Percentiles rank a stretch among this genome's conserved stretches.
Conservation (phyloP, 768 basidiomycete species). For the Pisolithus microcarpus region DNA sequence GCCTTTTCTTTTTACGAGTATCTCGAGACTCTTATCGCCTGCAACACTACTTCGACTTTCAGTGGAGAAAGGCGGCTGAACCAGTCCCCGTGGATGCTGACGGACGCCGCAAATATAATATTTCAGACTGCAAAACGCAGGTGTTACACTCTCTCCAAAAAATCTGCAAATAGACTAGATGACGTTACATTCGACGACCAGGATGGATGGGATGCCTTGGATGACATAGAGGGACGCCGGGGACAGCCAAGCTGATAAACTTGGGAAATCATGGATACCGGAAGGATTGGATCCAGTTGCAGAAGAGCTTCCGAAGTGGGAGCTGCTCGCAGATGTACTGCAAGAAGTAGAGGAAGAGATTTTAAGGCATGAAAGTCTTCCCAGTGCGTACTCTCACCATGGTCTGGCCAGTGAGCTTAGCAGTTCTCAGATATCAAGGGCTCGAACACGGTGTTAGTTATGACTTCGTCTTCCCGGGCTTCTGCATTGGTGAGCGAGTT, state of each 20-base stretch:
- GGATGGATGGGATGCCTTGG: conserved; percentile 69
- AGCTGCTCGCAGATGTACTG: conserved; percentile 72
- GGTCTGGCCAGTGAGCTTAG: neutral
- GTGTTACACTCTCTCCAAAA: conserved; percentile 56
- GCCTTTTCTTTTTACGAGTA: conserved; percentile 86
- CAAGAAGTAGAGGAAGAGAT: conserved; percentile 89
- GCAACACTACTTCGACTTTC: conserved; percentile 39
- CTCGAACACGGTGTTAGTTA: conserved; percentile 75
- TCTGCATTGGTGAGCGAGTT: conserved; percentile 74
- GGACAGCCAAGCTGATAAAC: conserved; percentile 3
- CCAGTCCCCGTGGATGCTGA: conserved; percentile 85
- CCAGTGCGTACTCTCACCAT: conserved; percentile 7
- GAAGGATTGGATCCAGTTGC: conserved; percentile 76
- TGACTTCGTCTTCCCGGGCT: conserved; percentile 77
- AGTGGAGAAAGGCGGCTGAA: conserved; percentile 55
- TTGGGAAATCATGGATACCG: conserved; percentile 52
- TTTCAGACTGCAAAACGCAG: conserved; percentile 73
- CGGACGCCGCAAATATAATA: conserved; percentile 83
- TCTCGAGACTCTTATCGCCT: conserved; percentile 77
- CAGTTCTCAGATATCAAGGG: conserved; percentile 37
- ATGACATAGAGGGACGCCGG: conserved; percentile 39
- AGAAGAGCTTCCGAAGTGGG: conserved; percentile 96
- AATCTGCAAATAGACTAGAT: conserved; percentile 16
- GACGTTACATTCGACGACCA: conserved; percentile 50
- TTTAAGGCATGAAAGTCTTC: conserved; percentile 46